phyloP scores from a whole-genome alignment of 2,329 filamentous ascomycete genomes.

The Graphium sp. region DNA sequence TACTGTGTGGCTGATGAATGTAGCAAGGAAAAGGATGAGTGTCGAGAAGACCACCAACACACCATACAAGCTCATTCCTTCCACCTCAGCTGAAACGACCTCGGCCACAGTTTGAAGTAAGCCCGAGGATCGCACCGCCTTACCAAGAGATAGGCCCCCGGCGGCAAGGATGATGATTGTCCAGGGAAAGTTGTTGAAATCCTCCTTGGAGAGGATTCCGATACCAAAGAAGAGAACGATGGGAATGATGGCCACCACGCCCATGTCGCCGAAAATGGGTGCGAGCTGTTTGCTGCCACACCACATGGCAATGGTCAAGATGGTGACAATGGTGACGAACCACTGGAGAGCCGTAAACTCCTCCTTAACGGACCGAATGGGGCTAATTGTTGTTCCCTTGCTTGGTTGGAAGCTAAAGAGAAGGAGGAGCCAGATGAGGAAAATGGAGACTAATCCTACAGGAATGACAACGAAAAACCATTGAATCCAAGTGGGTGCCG shows the following conservation, averaged over 20 bases:
- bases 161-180: conserved; percentile 98
- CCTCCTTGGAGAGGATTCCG: conserved; percentile 91
- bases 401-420: conserved; percentile 75
- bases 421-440: conserved; percentile 79
- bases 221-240: conserved; percentile 93
- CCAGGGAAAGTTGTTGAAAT: conserved; percentile 99
- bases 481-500: conserved; percentile 77
- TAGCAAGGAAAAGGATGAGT: conserved; percentile 82
- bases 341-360: conserved; percentile 77
- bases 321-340: conserved; percentile 74
- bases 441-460: conserved; percentile 74
- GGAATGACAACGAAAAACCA: conserved; percentile 97
- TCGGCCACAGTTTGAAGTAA: conserved; percentile 76
- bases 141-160: conserved; percentile 80
- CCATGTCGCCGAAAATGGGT: conserved; percentile 87
- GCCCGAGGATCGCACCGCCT: conserved; percentile 85
- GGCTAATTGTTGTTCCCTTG: conserved; percentile 73
- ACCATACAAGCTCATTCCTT: conserved; percentile 68
- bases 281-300: conserved; percentile 85
- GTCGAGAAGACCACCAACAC: conserved; percentile 73
- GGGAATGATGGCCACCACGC: conserved; percentile 90
- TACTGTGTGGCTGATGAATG: conserved; percentile 95
- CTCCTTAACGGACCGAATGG: conserved; percentile 81
- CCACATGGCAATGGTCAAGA: conserved; percentile 80
- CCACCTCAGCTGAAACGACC: conserved; percentile 56